Percentiles rank a stretch among this genome's conserved stretches.
Evolutionary conservation across 306 rosid genomes (phyloP).

Genomic region (Trichosanthes cucumerina): DNA sequence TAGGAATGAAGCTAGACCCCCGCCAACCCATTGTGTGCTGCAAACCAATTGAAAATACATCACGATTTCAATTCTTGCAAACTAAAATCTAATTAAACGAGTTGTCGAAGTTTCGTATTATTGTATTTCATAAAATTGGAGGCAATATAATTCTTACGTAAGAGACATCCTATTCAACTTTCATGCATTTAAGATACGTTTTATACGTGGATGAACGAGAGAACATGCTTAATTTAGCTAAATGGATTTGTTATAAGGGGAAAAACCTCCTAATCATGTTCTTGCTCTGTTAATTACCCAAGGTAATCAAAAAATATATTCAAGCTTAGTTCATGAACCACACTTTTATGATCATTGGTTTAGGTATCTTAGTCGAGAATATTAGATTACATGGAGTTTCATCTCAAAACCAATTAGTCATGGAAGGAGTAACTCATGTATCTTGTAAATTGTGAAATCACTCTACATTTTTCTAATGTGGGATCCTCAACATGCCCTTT

Average conservation of each 20-base stretch:
- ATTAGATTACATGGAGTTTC: no score
- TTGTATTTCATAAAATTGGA: no score
- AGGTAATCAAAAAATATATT: background rate
- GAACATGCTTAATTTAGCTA: background rate
- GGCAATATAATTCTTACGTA: no score
- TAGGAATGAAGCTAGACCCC: slow-evolving; percentile 74
- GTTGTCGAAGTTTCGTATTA: no score
- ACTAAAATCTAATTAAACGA: background rate
- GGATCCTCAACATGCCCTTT: no score
- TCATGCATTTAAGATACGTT: no score
- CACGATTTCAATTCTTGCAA: background rate
- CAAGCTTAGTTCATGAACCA: background rate
- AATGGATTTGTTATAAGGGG: background rate
- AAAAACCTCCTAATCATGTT: background rate
- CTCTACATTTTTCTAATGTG: no score
- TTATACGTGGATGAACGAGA: background rate
- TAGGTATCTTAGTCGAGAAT: no score
- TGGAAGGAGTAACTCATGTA: no score
- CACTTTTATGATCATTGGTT: background rate
- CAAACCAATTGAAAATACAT: slow-evolving; percentile 20
- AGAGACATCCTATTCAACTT: no score
- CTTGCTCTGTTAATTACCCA: background rate
- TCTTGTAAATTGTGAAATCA: no score
- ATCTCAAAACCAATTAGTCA: no score
- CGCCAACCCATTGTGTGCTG: slow-evolving; percentile 63